Conservation (phyloP, 2,329 filamentous ascomycete species). For the Pyrenochaeta sp. region DNA sequence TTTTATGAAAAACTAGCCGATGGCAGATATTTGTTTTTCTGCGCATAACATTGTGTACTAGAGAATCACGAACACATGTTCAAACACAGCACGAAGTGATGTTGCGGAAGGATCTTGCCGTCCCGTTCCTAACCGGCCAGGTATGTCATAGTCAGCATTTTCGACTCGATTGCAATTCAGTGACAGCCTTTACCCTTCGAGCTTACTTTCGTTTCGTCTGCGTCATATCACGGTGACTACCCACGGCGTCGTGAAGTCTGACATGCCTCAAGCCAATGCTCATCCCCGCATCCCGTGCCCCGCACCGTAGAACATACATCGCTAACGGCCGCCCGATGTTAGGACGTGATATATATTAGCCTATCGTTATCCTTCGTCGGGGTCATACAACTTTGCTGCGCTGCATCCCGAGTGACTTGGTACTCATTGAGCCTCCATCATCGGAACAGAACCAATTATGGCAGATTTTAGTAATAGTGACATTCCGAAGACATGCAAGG, state of each 20-base stretch:
- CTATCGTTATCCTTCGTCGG: neutral
- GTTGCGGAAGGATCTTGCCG: neutral
- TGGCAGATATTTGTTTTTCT: no score
- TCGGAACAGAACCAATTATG: no score
- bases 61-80: no score
- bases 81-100: neutral
- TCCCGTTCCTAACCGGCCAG: neutral
- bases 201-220: neutral
- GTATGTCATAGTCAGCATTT: neutral
- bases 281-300: neutral
- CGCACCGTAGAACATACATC: neutral
- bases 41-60: no score
- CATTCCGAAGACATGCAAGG: constrained; percentile 58
- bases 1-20: no score
- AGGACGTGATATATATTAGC: neutral
- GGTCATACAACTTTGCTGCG: no score
- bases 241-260: neutral
- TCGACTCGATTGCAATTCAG: neutral
- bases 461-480: constrained; percentile 11
- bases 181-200: neutral
- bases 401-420: no score
- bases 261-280: neutral
- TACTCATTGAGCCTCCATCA: neutral
- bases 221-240: neutral
- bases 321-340: neutral